Base-by-base conservation (phyloP, 2,329 filamentous ascomycete genomes). In the Fusarium chlamydosporum region DNA sequence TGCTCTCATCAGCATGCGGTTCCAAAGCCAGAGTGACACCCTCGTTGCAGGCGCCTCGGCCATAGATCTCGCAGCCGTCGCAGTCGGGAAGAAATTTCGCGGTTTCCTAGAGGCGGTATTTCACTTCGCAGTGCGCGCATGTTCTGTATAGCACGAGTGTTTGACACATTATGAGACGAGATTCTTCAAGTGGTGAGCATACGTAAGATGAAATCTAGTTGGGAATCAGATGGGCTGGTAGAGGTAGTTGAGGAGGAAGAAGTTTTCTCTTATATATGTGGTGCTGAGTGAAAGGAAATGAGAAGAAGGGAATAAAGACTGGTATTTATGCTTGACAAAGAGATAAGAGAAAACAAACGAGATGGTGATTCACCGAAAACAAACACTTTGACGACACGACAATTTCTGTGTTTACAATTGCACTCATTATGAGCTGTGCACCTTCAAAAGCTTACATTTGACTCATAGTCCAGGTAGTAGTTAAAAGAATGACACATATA, bases 51-150 rank as follows among this genome's bases (percentile, higher is more conserved):
- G 68, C 68, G 12, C 68, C 68, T 45, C 68, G 29, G 8, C 56
- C 42, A 18, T 60, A 69, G 15, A 51, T 69, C 7, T 62, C 68
- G 40, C 68, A 71, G 46, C 47, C 68, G 2, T 71, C 68, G 51
- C 68, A 71, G 38, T 69, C 65, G 40, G 68, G 65, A 35, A 71
- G 68, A 34, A 62, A 69, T 41, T 13, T 63, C 13, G 65, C 56
- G 18, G 65, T 71, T 34, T 69, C 68, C 68, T 63, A 71, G 13
- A 71, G 61, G 43, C 61, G 41, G 40, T 56, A 57, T 40, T 52
- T 26, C 1, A 65, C 51, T 29, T 71, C 65, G n/a, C 68, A 71
- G 38, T 71, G 65, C 6, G 65, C 68, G 20, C 68, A 71, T 4
- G 68, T 69, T n/a, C 45, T 43, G 38, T 69, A 71, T 12, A 59